Evolutionary conservation across 2,329 filamentous ascomycete genomes (phyloP).

Genomic region (Lachnellula arida): DNA sequence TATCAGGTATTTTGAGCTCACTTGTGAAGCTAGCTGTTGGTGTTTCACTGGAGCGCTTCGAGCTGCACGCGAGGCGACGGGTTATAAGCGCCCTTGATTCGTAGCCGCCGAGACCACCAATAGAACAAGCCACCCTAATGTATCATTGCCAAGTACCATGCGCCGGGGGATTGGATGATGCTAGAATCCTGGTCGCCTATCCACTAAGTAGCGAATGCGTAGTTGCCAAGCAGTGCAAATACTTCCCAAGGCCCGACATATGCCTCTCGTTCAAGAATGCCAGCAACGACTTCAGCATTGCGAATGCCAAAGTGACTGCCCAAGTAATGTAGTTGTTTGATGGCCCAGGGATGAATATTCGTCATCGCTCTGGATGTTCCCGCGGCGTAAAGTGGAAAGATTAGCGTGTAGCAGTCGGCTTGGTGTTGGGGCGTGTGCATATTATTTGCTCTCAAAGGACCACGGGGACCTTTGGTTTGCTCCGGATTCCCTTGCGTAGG

Average conservation of each 20-base stretch:
- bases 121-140: no score
- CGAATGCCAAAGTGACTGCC: slow-evolving; percentile 12
- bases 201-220: neutral
- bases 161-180: no score
- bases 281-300: slow-evolving; percentile 15
- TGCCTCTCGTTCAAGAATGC: neutral
- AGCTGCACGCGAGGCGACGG: no score
- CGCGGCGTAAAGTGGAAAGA: slow-evolving; percentile 11
- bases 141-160: no score
- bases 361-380: slow-evolving; percentile 1
- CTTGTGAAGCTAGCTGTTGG: no score
- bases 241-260: neutral
- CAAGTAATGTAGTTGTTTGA: slow-evolving; percentile 8
- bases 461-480: no score
- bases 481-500: neutral
- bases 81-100: no score
- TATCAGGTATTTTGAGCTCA: no score
- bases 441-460: neutral
- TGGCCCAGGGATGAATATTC: slow-evolving; percentile 6
- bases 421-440: slow-evolving; percentile 2
- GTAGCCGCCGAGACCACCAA: no score
- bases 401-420: slow-evolving; percentile 7
- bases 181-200: no score
- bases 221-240: neutral
- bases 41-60: no score